These are phyloP conservation scores for Naganishia liquefaciens DNA, from an alignment of 1,284 basidiomycete genomes.

Conservation along the genomic window DNA sequence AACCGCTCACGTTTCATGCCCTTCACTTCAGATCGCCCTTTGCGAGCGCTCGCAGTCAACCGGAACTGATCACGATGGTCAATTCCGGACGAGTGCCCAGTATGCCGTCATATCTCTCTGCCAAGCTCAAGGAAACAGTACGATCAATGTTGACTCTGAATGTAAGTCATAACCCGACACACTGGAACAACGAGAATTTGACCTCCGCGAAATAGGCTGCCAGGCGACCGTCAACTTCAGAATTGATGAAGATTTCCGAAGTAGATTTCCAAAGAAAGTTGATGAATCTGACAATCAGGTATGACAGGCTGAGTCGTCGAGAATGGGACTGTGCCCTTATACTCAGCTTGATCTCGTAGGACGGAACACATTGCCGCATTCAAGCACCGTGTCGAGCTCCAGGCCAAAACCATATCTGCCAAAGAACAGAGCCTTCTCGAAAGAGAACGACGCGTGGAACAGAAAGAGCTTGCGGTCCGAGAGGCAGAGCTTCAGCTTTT, in stretches of 20 bases:
- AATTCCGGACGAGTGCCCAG: conserved; percentile 49
- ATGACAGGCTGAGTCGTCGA: background rate
- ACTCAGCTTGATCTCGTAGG: background rate
- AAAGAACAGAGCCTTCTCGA: conserved; percentile 18
- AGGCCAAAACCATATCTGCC: background rate
- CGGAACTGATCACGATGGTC: conserved; percentile 51
- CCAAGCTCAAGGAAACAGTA: conserved; percentile 45
- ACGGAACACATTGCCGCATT: conserved; percentile 12
- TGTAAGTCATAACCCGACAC: conserved; percentile 36
- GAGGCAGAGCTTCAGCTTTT: conserved; percentile 17
- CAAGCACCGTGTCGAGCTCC: conserved; percentile 13
- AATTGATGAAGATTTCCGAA: conserved; percentile 52
- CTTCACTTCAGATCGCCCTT: conserved; percentile 48
- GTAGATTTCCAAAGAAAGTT: conserved; percentile 36
- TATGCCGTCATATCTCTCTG: conserved; percentile 46
- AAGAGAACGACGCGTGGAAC: conserved; percentile 27
- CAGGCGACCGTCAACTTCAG: conserved; percentile 49
- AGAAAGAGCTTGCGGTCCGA: conserved; percentile 25
- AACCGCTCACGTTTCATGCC: too few relatives aligned
- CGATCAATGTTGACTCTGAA: conserved; percentile 51
- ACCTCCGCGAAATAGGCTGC: conserved; percentile 39
- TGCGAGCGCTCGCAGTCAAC: conserved; percentile 49
- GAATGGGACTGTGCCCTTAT: background rate
- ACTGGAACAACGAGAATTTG: conserved; percentile 3
- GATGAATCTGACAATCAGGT: conserved; percentile 23